phyloP scores from a whole-genome alignment of 2,329 filamentous ascomycete species.

The Xylaria hypoxylon region DNA sequence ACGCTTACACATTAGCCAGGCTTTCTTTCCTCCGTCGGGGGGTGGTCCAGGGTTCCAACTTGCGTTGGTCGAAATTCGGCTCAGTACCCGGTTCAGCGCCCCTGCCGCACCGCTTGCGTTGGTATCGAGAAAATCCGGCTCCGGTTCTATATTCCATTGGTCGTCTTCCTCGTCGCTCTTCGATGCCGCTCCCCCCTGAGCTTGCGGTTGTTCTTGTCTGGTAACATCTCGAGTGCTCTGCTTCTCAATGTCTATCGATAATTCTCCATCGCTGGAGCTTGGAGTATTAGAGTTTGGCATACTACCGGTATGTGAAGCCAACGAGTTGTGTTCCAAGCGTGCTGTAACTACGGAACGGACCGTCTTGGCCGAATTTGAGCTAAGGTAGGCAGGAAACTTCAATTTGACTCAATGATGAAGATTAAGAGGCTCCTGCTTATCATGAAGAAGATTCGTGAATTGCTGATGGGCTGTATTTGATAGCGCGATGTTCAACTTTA shows the following conservation, averaged over 20 bases:
- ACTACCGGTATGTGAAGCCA: constrained; percentile 9
- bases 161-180: constrained; percentile 24
- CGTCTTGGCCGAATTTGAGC: background rate
- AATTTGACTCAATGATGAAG: constrained; percentile 25
- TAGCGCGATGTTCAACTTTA: constrained; percentile 1
- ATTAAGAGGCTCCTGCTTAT: constrained; percentile 9
- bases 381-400: constrained; percentile 12
- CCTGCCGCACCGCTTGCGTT: constrained; percentile 46
- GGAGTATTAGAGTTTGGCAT: constrained; percentile 41
- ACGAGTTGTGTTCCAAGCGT: background rate
- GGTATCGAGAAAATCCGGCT: constrained; percentile 44
- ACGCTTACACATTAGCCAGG: constrained; percentile 60
- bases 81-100: constrained; percentile 55
- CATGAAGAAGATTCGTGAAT: constrained; percentile 24
- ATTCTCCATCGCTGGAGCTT: constrained; percentile 43
- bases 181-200: constrained; percentile 19
- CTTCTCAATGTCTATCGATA: constrained; percentile 47
- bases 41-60: constrained; percentile 60
- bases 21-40: constrained; percentile 62
- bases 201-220: constrained; percentile 8
- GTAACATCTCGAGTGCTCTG: constrained; percentile 23
- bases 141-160: constrained; percentile 40
- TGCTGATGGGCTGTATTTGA: constrained; percentile 22
- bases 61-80: constrained; percentile 56
- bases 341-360: too few relatives aligned